Base-by-base conservation (phyloP, 768 basidiomycete genomes). In the Leucocoprinus sp. region DNA sequence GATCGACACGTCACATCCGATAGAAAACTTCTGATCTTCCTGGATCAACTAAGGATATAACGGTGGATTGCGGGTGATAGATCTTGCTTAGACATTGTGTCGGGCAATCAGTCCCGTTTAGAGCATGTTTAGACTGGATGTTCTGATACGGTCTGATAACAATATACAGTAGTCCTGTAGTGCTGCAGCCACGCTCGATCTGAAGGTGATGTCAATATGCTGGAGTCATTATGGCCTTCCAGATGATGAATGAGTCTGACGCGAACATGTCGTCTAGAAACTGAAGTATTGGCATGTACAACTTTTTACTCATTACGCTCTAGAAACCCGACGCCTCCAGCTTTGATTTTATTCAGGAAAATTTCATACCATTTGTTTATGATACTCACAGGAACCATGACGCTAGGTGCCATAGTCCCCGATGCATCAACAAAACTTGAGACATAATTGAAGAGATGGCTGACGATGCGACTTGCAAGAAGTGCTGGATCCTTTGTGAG, bases 391-490 rank as follows among this genome's bases (percentile, higher is more conserved):
- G 82, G 82, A 2, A 87, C 66, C 49, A 69, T 59, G 17, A 70
- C 68, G 37, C 81, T 75, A 1, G 71, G 71, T 2, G 70, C 66
- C 18, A 80, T 50, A 12, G 57, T 56, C 17, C 36, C 27, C 1
- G 64, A 63, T 4, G 68, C 65, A 14, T 71, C 68, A 3, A 66
- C 66, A 53, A 89, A 90, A 1, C 84, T 74, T 5, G 80, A 76
- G 5, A 89, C 52, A 52, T 86, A 89, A 53, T 86, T 85, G 59
- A 88, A 72, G 45, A 90, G 63, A 56, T 91, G 77, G 51, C 80
- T 83, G 18, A 82, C 80, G 45, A 86, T 73, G 35, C 73, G 70
- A 61, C 86, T 83, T 2, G 83, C 83, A 18, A 88, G 63, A 7
- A 71, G 42, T 9, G 69, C 69, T 14, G 82, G 71, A 54, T 82